Conservation (phyloP, 192 early-diverging fungal species). For the Kappamyces sp. region DNA sequence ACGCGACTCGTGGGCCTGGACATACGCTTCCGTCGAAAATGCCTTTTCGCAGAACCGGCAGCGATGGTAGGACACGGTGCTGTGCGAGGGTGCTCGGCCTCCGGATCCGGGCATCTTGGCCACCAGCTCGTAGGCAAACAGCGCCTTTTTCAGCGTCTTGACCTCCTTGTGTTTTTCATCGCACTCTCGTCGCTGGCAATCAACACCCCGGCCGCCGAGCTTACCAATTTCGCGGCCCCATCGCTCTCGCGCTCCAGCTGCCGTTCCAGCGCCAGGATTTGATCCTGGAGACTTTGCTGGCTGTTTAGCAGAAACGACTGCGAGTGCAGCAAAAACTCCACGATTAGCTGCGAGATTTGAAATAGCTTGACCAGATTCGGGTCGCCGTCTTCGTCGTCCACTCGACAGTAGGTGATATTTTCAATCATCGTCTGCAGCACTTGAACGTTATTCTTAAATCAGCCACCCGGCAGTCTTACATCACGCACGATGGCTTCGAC, state of each 20-base stretch:
- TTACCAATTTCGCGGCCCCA: constrained; percentile 6
- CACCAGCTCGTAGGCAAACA: constrained; percentile 51
- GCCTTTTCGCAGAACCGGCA: constrained; percentile 42
- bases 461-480: constrained; percentile 19
- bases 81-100: neutral
- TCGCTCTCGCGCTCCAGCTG: neutral
- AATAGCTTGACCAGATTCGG: constrained; percentile 51
- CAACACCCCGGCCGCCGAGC: neutral
- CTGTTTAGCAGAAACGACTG: constrained; percentile 29
- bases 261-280: constrained; percentile 4
- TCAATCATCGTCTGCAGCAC: constrained; percentile 49
- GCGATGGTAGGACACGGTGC: constrained; percentile 15
- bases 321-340: constrained; percentile 50
- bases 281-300: constrained; percentile 16
- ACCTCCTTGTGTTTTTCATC: constrained; percentile 35
- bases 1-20: constrained; percentile 36
- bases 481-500: constrained; percentile 40
- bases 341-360: constrained; percentile 49
- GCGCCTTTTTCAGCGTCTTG: constrained; percentile 35
- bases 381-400: constrained; percentile 47
- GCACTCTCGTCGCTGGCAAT: constrained; percentile 24
- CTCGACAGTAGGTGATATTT: constrained; percentile 48
- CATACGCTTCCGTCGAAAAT: constrained; percentile 27
- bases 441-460: constrained; percentile 35
- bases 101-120: constrained; percentile 32